These are phyloP conservation scores for Tetramitus jugosus DNA, from an alignment of 208 protist species.

Conservation along the genomic window DNA sequence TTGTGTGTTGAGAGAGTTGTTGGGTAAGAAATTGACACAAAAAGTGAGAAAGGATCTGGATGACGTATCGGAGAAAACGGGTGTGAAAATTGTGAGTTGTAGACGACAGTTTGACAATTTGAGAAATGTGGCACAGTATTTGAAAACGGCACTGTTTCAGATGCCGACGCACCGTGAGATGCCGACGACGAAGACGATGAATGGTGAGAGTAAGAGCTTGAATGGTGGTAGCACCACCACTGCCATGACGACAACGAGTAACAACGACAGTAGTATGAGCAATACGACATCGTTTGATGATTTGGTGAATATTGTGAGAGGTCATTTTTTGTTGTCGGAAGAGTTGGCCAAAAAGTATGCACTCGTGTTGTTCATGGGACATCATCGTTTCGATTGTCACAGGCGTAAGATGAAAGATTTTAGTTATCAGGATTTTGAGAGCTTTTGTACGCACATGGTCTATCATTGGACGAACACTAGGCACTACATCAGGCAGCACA, in stretches of 20 bases:
- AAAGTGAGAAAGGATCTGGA: conserved; percentile 17
- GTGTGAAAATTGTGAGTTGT: neutral
- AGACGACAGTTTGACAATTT: conserved; percentile 3
- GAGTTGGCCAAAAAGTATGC: neutral
- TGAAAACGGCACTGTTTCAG: too few species aligned
- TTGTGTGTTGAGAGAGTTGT: conserved; percentile 11
- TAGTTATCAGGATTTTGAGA: neutral
- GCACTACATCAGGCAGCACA: neutral
- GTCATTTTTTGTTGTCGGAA: neutral
- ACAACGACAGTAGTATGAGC: neutral
- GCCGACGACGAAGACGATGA: too few species aligned
- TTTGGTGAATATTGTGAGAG: neutral
- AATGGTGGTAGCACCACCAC: too few species aligned
- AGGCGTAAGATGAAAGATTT: neutral
- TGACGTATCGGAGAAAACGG: neutral
- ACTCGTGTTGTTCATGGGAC: neutral
- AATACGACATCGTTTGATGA: neutral
- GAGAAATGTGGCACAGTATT: neutral
- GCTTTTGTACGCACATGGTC: neutral
- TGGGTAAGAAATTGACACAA: conserved; percentile 4
- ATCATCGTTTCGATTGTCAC: neutral
- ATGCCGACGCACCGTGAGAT: too few species aligned
- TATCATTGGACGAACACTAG: neutral
- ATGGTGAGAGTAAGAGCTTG: too few species aligned
- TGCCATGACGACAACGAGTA: too few species aligned